Evolutionary conservation across 495 filamentous ascomycete genomes (phyloP).

Genomic region (Peziza echinospora): DNA sequence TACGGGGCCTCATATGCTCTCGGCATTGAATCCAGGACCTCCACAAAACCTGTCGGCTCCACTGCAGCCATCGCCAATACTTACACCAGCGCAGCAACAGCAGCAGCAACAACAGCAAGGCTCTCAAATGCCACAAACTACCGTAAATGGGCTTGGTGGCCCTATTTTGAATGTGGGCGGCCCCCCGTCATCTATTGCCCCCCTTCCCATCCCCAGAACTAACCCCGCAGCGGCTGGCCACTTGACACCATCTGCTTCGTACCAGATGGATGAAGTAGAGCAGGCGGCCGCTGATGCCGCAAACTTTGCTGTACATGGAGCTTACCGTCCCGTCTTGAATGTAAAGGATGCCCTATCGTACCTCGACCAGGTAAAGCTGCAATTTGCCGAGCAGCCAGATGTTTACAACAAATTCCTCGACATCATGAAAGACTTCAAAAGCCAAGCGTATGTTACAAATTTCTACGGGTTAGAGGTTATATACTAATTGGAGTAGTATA

Average conservation of each 20-base stretch:
- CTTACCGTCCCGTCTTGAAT: not conserved
- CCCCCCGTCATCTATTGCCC: slow-evolving; percentile 11
- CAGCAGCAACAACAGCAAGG: no score
- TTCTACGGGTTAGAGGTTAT: no score
- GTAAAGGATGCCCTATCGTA: slow-evolving; percentile 84
- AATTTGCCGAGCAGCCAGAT: slow-evolving; percentile 89
- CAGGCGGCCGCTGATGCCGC: not conserved
- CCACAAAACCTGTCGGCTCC: not conserved
- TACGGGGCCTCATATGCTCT: not conserved
- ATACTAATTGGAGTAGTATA: slow-evolving; percentile 34
- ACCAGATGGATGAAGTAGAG: not conserved
- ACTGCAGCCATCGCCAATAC: not conserved
- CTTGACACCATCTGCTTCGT: not conserved
- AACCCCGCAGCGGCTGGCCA: not conserved
- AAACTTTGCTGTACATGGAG: not conserved
- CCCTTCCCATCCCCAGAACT: slow-evolving; percentile 6
- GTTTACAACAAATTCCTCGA: slow-evolving; percentile 96
- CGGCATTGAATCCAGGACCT: not conserved
- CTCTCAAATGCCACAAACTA: not conserved
- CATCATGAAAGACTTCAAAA: slow-evolving; percentile 99
- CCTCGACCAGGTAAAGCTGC: slow-evolving; percentile 94
- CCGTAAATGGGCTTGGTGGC: slow-evolving; percentile 19
- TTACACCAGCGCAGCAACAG: slow-evolving; percentile 1
- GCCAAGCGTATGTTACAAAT: slow-evolving; percentile 50
- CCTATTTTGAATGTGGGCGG: slow-evolving; percentile 21